Evolutionary conservation across 2,329 filamentous ascomycete genomes (phyloP).

Genomic region (Anisogramma anomala): DNA sequence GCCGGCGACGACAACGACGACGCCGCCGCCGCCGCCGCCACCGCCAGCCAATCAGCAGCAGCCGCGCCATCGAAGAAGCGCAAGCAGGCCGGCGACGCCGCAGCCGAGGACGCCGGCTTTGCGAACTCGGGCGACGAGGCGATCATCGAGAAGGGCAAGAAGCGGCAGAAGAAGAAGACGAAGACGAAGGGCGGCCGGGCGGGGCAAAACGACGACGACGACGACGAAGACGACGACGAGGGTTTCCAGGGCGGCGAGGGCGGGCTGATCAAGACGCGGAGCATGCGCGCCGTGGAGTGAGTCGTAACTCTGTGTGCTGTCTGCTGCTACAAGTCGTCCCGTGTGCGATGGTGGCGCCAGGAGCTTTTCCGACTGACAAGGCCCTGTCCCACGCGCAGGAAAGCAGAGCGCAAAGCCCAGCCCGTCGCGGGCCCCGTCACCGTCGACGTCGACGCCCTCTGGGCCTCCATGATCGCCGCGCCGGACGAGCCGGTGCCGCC

Average conservation of each 20-base stretch:
- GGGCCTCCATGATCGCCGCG: slow-evolving; percentile 51
- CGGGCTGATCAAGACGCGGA: slow-evolving; percentile 59
- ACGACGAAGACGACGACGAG: slow-evolving; percentile 47
- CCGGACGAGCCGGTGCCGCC: slow-evolving; percentile 22
- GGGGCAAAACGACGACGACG: slow-evolving; percentile 27
- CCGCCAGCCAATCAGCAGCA: slow-evolving; percentile 9
- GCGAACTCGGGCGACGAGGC: slow-evolving; percentile 64
- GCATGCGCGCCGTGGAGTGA: slow-evolving; percentile 55
- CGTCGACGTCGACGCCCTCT: slow-evolving; percentile 59
- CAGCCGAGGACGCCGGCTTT: slow-evolving; percentile 38
- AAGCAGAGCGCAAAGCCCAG: slow-evolving; percentile 43
- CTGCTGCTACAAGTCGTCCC: neutral
- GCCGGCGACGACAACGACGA: slow-evolving; percentile 20
- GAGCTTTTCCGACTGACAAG: neutral
- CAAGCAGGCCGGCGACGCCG: slow-evolving; percentile 16
- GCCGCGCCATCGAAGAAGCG: slow-evolving; percentile 25
- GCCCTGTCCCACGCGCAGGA: slow-evolving; percentile 28
- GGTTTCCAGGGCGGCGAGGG: slow-evolving; percentile 47
- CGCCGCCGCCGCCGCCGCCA: slow-evolving; percentile 16
- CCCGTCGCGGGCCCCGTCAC: slow-evolving; percentile 49
- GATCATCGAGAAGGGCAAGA: slow-evolving; percentile 52
- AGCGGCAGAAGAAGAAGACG: slow-evolving; percentile 35
- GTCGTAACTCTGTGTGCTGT: too few relatives aligned
- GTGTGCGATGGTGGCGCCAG: neutral
- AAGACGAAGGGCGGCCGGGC: slow-evolving; percentile 31